These are phyloP conservation scores for Leishmania lainsoni DNA, from an alignment of 208 protist species.

Conservation along the genomic window DNA sequence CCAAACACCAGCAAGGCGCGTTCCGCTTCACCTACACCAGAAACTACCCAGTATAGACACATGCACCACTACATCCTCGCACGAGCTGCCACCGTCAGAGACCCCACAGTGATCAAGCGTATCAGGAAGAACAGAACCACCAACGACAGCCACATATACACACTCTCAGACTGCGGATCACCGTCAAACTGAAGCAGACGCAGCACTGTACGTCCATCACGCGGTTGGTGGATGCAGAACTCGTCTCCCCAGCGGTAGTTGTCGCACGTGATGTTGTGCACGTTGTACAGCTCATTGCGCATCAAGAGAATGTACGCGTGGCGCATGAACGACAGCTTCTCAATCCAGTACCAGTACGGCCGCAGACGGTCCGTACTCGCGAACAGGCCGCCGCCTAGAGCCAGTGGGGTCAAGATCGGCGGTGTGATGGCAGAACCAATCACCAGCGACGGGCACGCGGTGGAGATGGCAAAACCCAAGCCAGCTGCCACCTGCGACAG, in stretches of 20 bases:
- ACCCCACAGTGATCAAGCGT: conserved; percentile 32
- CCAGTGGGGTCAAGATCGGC: conserved; percentile 64
- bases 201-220: conserved; percentile 59
- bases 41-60: neutral
- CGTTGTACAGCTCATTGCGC: conserved; percentile 66
- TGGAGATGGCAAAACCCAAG: conserved; percentile 64
- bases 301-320: conserved; percentile 66
- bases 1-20: neutral
- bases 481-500: conserved; percentile 53
- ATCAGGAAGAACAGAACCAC: conserved; percentile 55
- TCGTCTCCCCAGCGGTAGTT: conserved; percentile 34
- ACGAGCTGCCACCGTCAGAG: conserved; percentile 41
- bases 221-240: conserved; percentile 52
- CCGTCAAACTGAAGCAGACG: conserved; percentile 52
- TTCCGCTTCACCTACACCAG: neutral
- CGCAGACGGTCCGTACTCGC: conserved; percentile 65
- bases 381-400: conserved; percentile 64
- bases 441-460: conserved; percentile 35
- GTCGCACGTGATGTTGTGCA: conserved; percentile 61
- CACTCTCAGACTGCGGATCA: conserved; percentile 45
- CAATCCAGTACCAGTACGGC: conserved; percentile 83
- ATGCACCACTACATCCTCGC: neutral
- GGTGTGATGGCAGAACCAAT: conserved; percentile 55
- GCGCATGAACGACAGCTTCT: conserved; percentile 77
- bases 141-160: conserved; percentile 72